phyloP scores from a whole-genome alignment of 163 green algal species.

The Scenedesmus sp. region DNA sequence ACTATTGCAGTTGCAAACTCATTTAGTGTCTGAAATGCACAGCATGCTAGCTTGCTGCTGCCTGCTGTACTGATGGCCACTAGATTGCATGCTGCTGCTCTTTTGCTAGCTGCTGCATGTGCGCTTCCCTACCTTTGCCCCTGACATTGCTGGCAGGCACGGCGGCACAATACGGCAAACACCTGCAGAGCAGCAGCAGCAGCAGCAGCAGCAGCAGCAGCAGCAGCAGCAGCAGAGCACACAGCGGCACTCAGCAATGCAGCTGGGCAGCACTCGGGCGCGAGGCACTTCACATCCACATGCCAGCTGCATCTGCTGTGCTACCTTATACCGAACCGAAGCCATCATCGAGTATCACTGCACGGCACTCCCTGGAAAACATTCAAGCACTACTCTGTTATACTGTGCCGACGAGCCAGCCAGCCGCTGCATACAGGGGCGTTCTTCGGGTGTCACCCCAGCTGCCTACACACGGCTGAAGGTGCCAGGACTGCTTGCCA shows the following conservation, averaged over 20 bases:
- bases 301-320: no score
- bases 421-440: no score
- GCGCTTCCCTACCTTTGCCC: not conserved
- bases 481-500: not conserved
- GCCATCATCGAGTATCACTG: no score
- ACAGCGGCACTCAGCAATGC: not conserved
- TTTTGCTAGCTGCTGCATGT: not conserved
- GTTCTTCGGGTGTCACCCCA: not conserved
- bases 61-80: not conserved
- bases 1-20: no score
- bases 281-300: not conserved
- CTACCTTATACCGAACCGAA: no score
- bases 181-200: constrained; percentile 38
- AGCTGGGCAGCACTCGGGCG: not conserved
- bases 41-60: not conserved
- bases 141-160: constrained; percentile 1
- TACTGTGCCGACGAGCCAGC: no score
- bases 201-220: not conserved
- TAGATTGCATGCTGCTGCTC: not conserved
- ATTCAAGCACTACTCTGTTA: no score
- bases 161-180: constrained; percentile 66
- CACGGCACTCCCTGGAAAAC: no score
- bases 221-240: not conserved
- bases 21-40: no score
- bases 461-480: not conserved